Conservation (phyloP, 2,329 filamentous ascomycete species). For the Colletotrichum limetticola region DNA sequence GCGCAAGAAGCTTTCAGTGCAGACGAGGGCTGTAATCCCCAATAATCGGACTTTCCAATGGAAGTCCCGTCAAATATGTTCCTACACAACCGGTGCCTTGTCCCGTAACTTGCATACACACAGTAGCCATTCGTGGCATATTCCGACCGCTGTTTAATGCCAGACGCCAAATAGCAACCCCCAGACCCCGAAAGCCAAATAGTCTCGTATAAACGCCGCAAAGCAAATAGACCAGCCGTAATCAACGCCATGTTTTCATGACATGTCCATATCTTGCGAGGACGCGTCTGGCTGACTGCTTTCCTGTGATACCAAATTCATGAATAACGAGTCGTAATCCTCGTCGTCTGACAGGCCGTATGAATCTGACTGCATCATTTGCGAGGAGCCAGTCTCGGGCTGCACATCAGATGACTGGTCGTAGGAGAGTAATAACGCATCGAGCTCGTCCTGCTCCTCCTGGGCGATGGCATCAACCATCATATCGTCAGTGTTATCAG, state of each 20-base stretch:
- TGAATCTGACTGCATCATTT: conserved; percentile 40
- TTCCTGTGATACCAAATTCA: conserved; percentile 68
- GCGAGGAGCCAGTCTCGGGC: conserved; percentile 43
- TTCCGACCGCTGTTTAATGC: not conserved
- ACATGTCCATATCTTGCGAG: conserved; percentile 60
- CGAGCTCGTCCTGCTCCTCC: conserved; percentile 66
- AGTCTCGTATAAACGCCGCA: conserved; percentile 5
- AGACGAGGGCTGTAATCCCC: conserved; percentile 71
- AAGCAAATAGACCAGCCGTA: conserved; percentile 5
- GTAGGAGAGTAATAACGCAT: conserved; percentile 64
- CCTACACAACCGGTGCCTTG: conserved; percentile 36
- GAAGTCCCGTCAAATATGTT: conserved; percentile 34
- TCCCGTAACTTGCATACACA: conserved; percentile 2
- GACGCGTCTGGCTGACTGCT: conserved; percentile 37
- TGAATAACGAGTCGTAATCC: conserved; percentile 73
- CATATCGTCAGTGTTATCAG: conserved; percentile 54
- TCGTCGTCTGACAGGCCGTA: conserved; percentile 61
- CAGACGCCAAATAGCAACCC: conserved; percentile 3
- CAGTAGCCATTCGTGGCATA: conserved; percentile 6
- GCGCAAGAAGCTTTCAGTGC: conserved; percentile 77
- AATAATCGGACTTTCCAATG: conserved; percentile 54
- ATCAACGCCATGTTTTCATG: conserved; percentile 40
- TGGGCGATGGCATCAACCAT: conserved; percentile 63
- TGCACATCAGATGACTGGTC: conserved; percentile 41
- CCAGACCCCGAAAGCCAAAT: not conserved